These are phyloP conservation scores for Penicillium antarcticum DNA, from an alignment of 495 filamentous ascomycete genomes.

Conservation along the genomic window DNA sequence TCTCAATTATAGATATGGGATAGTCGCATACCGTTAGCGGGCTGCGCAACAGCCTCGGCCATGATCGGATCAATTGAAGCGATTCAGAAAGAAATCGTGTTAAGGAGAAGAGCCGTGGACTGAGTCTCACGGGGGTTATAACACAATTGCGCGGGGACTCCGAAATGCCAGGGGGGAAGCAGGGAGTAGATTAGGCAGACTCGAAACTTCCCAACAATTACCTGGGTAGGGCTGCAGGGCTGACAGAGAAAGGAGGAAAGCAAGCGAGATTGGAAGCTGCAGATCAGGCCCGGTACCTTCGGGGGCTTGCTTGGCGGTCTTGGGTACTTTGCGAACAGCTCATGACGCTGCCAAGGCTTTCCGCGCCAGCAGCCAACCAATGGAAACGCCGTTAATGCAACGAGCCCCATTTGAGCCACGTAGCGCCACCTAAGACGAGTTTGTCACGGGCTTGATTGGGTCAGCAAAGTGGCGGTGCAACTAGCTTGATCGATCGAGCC, in stretches of 20 bases:
- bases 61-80: constrained; percentile 6
- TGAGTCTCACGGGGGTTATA: constrained; percentile 11
- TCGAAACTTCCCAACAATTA: constrained; percentile 3
- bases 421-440: constrained; percentile 20
- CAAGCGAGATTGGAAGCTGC: constrained; percentile 16
- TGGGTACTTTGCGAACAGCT: not conserved
- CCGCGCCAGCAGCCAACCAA: constrained; percentile 2
- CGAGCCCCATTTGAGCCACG: constrained; percentile 10
- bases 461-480: constrained; percentile 18
- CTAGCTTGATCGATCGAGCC: constrained; percentile 2
- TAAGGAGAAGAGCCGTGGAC: constrained; percentile 1
- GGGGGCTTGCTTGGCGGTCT: constrained; percentile 4
- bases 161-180: not conserved
- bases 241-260: constrained; percentile 7
- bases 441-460: constrained; percentile 10
- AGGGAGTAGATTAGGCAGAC: constrained; percentile 7
- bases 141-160: not conserved
- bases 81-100: not conserved
- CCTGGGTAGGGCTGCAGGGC: constrained; percentile 24
- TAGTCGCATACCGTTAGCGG: constrained; percentile 11
- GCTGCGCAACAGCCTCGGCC: constrained; percentile 10
- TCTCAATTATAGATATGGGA: not conserved
- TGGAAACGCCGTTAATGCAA: not conserved
- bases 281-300: constrained; percentile 8
- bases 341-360: constrained; percentile 25